These are phyloP conservation scores for Kappamyces sp. DNA, from an alignment of 192 early-diverging fungal genomes.

Conservation along the genomic window DNA sequence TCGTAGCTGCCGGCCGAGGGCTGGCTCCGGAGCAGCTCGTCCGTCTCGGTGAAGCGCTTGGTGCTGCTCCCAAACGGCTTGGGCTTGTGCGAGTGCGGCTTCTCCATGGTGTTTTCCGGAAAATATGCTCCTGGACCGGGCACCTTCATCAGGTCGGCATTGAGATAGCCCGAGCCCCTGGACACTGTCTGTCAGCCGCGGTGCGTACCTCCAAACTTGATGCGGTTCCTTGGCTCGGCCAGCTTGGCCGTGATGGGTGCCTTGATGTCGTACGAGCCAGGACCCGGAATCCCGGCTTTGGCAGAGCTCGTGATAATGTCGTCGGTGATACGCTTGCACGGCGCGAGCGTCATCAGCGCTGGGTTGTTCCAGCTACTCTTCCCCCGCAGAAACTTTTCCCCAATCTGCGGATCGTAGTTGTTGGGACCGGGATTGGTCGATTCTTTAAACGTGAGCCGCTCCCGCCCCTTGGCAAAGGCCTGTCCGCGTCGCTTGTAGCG, in stretches of 20 bases:
- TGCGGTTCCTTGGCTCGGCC: slow-evolving; percentile 15
- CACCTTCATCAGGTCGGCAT: slow-evolving; percentile 31
- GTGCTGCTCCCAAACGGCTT: slow-evolving; percentile 47
- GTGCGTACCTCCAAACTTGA: slow-evolving; percentile 21
- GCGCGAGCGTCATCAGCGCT: slow-evolving; percentile 49
- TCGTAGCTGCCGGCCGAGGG: slow-evolving; percentile 44
- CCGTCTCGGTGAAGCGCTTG: slow-evolving; percentile 27
- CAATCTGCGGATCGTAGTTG: slow-evolving; percentile 29
- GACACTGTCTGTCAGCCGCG: slow-evolving; percentile 1
- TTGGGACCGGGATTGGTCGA: slow-evolving; percentile 35
- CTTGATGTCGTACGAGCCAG: slow-evolving; percentile 45
- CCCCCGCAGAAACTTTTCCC: slow-evolving; percentile 19
- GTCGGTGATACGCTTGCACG: slow-evolving; percentile 44
- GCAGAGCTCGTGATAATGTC: slow-evolving; percentile 33
- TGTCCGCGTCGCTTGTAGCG: slow-evolving; percentile 33
- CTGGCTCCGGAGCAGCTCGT: slow-evolving; percentile 10
- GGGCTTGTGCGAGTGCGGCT: slow-evolving; percentile 27
- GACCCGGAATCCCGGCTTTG: slow-evolving; percentile 40
- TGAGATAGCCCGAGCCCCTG: slow-evolving; percentile 12
- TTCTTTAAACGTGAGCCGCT: slow-evolving; percentile 27
- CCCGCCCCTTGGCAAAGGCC: slow-evolving; percentile 19
- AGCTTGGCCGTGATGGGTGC: slow-evolving; percentile 26
- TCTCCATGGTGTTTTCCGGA: slow-evolving; percentile 24
- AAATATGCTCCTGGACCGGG: slow-evolving; percentile 48
- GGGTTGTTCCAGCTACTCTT: slow-evolving; percentile 31